Evolutionary conservation across 257 asterid genomes (phyloP).

Genomic region (Solanum virginianum): DNA sequence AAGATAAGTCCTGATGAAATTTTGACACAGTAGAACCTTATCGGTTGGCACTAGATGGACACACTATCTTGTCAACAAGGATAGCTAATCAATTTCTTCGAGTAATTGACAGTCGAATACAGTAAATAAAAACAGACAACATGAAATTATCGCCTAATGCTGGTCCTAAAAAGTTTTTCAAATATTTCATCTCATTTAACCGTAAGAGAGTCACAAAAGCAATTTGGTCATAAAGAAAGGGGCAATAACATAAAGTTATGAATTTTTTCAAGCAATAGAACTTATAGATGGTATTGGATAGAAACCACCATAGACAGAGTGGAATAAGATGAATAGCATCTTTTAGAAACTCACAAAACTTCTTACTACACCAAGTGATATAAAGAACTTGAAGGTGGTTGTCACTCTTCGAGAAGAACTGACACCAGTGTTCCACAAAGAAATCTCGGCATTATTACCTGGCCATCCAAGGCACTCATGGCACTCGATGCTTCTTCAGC

Average conservation of each 20-base stretch:
- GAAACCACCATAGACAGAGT: not conserved
- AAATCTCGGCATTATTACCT: conserved; percentile 31
- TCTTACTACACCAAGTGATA: not conserved
- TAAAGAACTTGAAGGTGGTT: not conserved
- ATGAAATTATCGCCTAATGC: not conserved
- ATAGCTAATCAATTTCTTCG: not conserved
- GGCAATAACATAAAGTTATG: not conserved
- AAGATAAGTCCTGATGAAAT: not conserved
- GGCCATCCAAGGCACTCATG: conserved; percentile 68
- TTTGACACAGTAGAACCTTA: not conserved
- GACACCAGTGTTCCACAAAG: not conserved
- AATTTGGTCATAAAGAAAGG: not conserved
- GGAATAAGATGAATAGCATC: not conserved
- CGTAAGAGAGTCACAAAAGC: not conserved
- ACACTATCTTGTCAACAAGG: not conserved
- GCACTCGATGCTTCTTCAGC: conserved; percentile 69
- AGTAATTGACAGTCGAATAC: not conserved
- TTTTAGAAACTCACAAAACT: not conserved
- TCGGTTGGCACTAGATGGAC: not conserved
- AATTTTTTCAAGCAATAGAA: not conserved
- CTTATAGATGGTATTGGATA: not conserved
- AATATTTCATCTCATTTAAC: not conserved
- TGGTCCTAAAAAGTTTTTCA: not conserved
- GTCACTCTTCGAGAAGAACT: not conserved
- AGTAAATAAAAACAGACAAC: not conserved